Evolutionary conservation across 495 filamentous ascomycete genomes (phyloP), one percentile per base, ranked within the genome.

Genomic region (Amphirosellinia nigrospora): DNA sequence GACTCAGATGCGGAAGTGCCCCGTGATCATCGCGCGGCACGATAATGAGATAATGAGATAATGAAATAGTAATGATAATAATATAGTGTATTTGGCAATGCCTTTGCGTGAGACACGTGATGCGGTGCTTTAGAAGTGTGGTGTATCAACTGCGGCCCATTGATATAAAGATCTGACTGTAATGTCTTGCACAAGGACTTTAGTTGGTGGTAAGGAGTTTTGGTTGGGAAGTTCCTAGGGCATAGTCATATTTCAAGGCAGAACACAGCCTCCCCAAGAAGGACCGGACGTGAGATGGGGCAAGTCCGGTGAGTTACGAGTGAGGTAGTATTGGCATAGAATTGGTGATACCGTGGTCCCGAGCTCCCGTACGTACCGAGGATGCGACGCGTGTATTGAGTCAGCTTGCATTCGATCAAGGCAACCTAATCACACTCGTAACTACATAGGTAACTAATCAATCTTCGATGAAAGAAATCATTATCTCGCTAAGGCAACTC

Each of bases 1-100:
- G 71, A 70, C 64, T 73, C 73, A 23, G 66, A 68, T 41, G 23
- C 23, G 43, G 66, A 68, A 41, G 28, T 58, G 4, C 55, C 28
- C 13, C 34, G 21, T 19, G 43, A 32, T 15, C 55, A 32, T 15
- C 55, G 55, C 11, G 11, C 16, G 21, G 11, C n/a, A 28, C 23
- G 53, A 19, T 58, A 19, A 45, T 55, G 64, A 66, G 16, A 58
- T 41, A 15, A 55, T 28, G 41, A 45, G n/a, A n/a, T 36, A 46
- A 45, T 45, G 30, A 65, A 36, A 28, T 55, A 30, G 5, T 55
- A 39, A 66, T 66, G 55, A 58, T 58, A 58, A 58, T 58, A 21
- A 34, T 30, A 34, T 0, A 9, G 4, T 56, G 52, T 43, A n/a
- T 30, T 23, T 43, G 19, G 34, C 50, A 65, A 7, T 11, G 16